Evolutionary conservation across 2,329 filamentous ascomycete species (phyloP), one percentile per base, ranked within the genome.

Genomic region (Botrytis sinoallii): DNA sequence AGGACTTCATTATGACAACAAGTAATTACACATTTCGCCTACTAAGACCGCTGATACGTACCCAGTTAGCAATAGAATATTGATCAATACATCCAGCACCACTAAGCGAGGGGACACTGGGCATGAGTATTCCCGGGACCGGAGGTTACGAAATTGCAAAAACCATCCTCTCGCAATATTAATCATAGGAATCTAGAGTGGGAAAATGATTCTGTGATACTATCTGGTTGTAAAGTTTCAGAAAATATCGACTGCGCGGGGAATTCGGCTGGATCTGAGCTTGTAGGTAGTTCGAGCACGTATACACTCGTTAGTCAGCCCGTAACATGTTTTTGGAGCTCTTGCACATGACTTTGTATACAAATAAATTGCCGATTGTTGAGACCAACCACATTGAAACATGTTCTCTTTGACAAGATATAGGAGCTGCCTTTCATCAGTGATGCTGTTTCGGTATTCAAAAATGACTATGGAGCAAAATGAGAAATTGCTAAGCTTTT

Each of bases 401-500:
- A 7, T 55, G 2, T 55, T 64, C 16, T 42, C 32, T 0, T 4
- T 42, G 1, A 64, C 59, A 12, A 38, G 3, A 20, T 6, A 40
- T 20, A 25, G 22, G 0, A 71, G 14, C 18, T 48, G 8, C 20
- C 32, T 71, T 12, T 55, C 25, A 42, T 64, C 22, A 9, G 18
- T 14, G 59, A 55, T 4, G 32, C 32, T 12, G 42, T n/a, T 10
- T n/a, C 55, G 20, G 12, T 22, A 29, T 42, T 61, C 12, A 20
- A 32, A 44, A 44, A 10, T 1, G 12, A 18, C 6, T 1, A n/a
- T 8, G 20, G 16, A n/a, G 6, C 22, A 18, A 16, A n/a, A 40
- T 8, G 5, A 3, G 0, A 18, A 29, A 1, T 4, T 20, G 3
- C 3, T 20, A 22, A 40, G 4, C 40, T 12, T 32, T n/a, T 29